Evolutionary conservation across 1,139 yeast species (phyloP).

Genomic region (Kluyveromyces marxianus): DNA sequence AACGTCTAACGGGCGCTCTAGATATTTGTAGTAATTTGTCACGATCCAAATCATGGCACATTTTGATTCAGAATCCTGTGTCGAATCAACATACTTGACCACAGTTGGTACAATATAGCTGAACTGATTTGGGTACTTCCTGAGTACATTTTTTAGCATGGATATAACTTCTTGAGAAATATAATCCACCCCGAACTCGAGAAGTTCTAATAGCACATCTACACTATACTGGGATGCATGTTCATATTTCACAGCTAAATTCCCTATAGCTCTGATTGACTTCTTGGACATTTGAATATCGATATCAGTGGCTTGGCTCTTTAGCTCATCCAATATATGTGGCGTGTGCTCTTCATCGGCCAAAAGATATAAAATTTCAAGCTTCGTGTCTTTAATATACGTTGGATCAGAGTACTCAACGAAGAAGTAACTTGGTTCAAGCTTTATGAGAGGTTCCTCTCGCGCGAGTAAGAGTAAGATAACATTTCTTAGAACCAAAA

Average conservation of each 20-base stretch:
- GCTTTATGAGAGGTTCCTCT: constrained; percentile 46
- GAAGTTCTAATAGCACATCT: constrained; percentile 49
- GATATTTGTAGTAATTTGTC: constrained; percentile 54
- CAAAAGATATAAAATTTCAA: constrained; percentile 74
- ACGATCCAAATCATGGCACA: constrained; percentile 77
- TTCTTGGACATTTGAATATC: constrained; percentile 81
- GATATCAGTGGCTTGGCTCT: constrained; percentile 80
- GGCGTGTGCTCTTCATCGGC: constrained; percentile 60
- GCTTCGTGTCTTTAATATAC: constrained; percentile 81
- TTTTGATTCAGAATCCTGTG: constrained; percentile 75
- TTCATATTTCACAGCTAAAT: constrained; percentile 68
- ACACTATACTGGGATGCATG: constrained; percentile 58
- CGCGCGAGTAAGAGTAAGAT: constrained; percentile 65
- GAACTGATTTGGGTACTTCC: constrained; percentile 59
- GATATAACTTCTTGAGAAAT: constrained; percentile 75
- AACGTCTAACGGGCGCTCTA: constrained; percentile 20
- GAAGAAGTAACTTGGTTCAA: constrained; percentile 73
- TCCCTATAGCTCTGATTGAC: constrained; percentile 85
- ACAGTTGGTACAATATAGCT: constrained; percentile 30
- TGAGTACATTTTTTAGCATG: constrained; percentile 66
- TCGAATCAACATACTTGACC: constrained; percentile 35
- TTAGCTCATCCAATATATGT: constrained; percentile 64
- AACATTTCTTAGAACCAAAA: constrained; percentile 72
- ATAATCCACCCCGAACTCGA: constrained; percentile 62
- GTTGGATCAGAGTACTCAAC: constrained; percentile 81